Evolutionary conservation across 106 monocot species (phyloP), one percentile per base, ranked within the genome.

Genomic region (Dendrobium nobile): DNA sequence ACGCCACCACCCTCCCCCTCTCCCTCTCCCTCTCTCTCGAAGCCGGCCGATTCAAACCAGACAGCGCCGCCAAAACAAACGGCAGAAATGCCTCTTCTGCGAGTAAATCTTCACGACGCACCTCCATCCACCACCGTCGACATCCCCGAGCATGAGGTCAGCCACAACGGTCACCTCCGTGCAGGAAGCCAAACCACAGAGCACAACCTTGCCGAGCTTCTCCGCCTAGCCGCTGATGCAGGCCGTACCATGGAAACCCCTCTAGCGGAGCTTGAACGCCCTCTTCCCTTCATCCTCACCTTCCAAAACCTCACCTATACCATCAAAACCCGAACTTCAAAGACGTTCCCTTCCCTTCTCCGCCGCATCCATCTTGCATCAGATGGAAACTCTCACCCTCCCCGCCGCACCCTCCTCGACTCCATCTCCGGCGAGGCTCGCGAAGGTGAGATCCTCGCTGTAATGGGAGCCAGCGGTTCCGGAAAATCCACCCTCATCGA

Each of bases 401-500:
- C 37, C 56, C 26, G 67, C 27, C 47, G 19, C 16, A 81, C 67
- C 9, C 84, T 96, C n/a, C 85, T 96, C 2, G 81, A 90, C 56
- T 82, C 75, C 3, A 75, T 96, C 75, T 87, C 96, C 24, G 93
- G 96, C 24, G 86, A 86, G 73, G 93, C 96, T 43, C 26, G 82
- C 9, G 91, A 93, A 55, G 96, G 96, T 0, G 93, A 96, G 87
- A 90, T 93, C 64, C 78, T 96, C 20, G 93, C 91, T 10, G 87
- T 96, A 10, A 82, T 96, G 3, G 95, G 95, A 4, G 91, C 91
- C 22, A 93, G 96, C 78, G 91, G 91, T 19, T 88, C 91, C 7
- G 93, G 93, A 0, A 96, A 96, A 79, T 91, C 91, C 7, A 96
- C 93, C 40, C 86, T 93, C 51, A 85, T 93, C 84, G 93, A 96